Conservation (phyloP, 768 basidiomycete genomes). For the Phanerochaete carnosa region DNA sequence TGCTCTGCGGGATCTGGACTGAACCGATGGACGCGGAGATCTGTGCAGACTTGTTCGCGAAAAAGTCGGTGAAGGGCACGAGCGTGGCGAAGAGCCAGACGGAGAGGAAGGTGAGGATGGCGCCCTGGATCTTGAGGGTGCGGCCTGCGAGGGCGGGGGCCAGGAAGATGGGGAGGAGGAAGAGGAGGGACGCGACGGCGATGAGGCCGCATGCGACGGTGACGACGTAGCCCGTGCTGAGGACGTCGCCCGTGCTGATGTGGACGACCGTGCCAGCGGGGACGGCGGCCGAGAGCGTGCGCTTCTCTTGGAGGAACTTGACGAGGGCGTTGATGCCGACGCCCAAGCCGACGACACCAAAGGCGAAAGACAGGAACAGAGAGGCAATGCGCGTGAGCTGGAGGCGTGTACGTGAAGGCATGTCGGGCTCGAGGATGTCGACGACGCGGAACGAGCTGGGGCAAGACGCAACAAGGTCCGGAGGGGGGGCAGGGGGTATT, state of each 20-base stretch:
- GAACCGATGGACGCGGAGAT: conserved; percentile 41
- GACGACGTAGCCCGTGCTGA: conserved; percentile 27
- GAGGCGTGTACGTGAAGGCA: neutral
- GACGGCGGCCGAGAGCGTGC: conserved; percentile 27
- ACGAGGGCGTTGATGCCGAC: conserved; percentile 31
- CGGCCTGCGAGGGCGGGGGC: conserved; percentile 22
- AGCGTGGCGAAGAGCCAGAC: conserved; percentile 48
- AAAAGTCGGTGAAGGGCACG: conserved; percentile 45
- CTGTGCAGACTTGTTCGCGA: conserved; percentile 41
- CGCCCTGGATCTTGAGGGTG: conserved; percentile 32
- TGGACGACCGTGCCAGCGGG: conserved; percentile 31
- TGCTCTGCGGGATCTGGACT: conserved; percentile 30
- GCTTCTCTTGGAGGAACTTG: conserved; percentile 38
- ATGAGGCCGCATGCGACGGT: conserved; percentile 29
- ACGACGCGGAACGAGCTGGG: neutral
- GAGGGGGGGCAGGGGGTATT: neutral
- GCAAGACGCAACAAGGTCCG: neutral
- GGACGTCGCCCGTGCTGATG: conserved; percentile 33
- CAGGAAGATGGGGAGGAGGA: conserved; percentile 31
- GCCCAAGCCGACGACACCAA: conserved; percentile 26
- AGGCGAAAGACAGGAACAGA: conserved; percentile 27
- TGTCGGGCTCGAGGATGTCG: neutral
- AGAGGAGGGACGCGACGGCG: conserved; percentile 20
- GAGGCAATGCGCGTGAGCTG: conserved; percentile 22
- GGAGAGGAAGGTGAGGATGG: conserved; percentile 38